phyloP scores from a whole-genome alignment of 257 asterid genomes.

The Nicotiana tomentosiformis region DNA sequence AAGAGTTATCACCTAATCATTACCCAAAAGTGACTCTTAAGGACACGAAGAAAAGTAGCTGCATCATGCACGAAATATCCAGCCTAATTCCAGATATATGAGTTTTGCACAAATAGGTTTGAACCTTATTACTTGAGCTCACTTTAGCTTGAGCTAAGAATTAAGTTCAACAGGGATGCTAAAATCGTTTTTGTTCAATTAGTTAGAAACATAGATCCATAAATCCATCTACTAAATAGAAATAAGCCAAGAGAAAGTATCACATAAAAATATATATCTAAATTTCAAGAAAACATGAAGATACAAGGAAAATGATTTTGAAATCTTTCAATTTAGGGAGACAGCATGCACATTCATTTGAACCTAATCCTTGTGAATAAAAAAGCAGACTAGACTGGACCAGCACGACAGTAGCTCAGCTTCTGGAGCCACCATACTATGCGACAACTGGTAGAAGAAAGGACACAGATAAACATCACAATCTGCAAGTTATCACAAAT shows the following conservation, averaged over 20 bases:
- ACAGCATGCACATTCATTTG: background rate
- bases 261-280: background rate
- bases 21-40: conserved; percentile 6
- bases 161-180: background rate
- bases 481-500: background rate
- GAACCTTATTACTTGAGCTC: background rate
- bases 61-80: background rate
- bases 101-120: background rate
- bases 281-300: background rate
- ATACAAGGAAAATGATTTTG: background rate
- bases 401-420: background rate
- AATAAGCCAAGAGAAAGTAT: background rate
- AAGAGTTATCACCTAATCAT: conserved; percentile 73
- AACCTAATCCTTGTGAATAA: background rate
- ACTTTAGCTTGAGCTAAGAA: background rate
- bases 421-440: background rate
- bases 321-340: background rate
- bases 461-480: background rate
- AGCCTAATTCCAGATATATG: background rate
- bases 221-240: background rate
- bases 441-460: background rate
- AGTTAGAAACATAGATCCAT: background rate
- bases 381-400: background rate
- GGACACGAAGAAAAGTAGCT: background rate
- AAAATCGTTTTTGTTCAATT: background rate